Conservation (phyloP, 257 asterid species). For the Penstemon davidsonii region DNA sequence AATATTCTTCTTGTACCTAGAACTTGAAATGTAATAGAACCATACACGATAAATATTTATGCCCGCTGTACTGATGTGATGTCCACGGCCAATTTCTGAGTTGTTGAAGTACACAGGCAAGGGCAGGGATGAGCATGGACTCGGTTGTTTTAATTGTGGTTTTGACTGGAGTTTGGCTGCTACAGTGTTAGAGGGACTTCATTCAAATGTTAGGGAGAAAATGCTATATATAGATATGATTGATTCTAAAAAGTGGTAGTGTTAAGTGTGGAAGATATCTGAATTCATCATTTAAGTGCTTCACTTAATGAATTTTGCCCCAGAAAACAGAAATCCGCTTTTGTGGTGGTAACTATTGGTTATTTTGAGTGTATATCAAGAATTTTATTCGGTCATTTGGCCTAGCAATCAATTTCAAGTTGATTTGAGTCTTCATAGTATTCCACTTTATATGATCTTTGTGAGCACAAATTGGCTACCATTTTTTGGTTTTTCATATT, state of each 20-base stretch:
- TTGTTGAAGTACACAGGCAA: conserved; percentile 12
- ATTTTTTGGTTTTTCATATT: conserved; percentile 17
- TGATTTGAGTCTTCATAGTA: neutral
- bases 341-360: neutral
- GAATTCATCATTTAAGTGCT: neutral
- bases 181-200: neutral
- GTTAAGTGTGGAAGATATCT: conserved; percentile 1
- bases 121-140: neutral
- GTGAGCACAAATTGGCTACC: neutral
- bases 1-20: neutral
- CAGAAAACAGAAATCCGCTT: neutral
- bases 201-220: conserved; percentile 4
- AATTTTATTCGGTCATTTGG: neutral
- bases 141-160: neutral
- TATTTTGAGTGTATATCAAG: neutral
- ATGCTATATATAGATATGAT: neutral
- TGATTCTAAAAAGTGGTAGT: conserved; percentile 8
- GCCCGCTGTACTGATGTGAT: neutral
- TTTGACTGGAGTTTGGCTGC: neutral
- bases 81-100: neutral
- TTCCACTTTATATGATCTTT: neutral
- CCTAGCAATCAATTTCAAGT: neutral
- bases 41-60: neutral
- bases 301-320: neutral
- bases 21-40: conserved; percentile 14